A percentile compares a stretch with the other conserved stretches of the same genome.
Evolutionary conservation across 2,329 filamentous ascomycete genomes (phyloP).

Genomic region (Talaromyces rugulosus): DNA sequence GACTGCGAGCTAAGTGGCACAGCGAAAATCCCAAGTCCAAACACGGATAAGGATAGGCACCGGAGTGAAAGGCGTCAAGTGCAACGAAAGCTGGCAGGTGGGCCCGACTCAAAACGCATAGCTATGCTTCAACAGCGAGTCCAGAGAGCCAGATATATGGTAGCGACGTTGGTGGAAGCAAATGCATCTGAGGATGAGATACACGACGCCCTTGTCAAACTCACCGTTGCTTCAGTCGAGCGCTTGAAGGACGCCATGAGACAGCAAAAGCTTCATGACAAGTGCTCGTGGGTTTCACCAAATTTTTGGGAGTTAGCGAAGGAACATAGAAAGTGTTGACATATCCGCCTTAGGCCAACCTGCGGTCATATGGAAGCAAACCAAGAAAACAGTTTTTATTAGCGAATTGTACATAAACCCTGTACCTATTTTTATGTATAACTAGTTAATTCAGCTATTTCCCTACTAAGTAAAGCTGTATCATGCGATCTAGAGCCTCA

Average conservation of each 20-base stretch:
- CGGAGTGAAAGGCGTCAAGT: neutral
- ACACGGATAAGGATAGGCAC: neutral
- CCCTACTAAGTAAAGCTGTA: too few species aligned
- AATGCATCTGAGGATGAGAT: neutral
- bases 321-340: neutral
- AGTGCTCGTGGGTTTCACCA: neutral
- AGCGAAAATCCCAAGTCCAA: neutral
- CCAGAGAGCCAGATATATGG: neutral
- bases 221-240: neutral
- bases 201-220: neutral
- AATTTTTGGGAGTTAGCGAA: neutral
- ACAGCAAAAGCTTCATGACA: neutral
- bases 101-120: neutral
- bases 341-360: too few species aligned
- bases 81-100: neutral
- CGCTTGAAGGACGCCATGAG: neutral
- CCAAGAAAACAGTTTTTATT: too few species aligned
- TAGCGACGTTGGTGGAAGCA: neutral
- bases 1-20: neutral
- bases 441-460: too few species aligned
- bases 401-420: too few species aligned
- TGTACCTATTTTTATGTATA: too few species aligned
- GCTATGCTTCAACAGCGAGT: neutral
- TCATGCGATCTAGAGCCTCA: too few species aligned
- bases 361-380: too few species aligned